Percentiles rank a stretch among this genome's conserved stretches.
phyloP scores from a whole-genome alignment of 2,329 filamentous ascomycete species.

The Rhynchosporium secalis region DNA sequence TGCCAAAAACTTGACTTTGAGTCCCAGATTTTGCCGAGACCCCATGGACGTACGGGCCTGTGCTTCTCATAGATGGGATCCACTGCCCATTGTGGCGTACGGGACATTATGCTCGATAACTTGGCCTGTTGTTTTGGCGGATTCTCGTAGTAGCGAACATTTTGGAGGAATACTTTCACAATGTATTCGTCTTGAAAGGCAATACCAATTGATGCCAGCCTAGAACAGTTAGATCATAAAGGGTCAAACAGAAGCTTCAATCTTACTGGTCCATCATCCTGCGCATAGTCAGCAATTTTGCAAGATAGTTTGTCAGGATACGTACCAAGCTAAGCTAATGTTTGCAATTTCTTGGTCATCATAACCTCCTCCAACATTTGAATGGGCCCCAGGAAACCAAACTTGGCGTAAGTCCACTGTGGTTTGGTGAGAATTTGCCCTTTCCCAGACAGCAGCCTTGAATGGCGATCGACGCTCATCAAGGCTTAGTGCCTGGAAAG shows the following conservation, averaged over 20 bases:
- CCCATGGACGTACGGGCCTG: slow-evolving; percentile 44
- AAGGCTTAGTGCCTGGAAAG: slow-evolving; percentile 52
- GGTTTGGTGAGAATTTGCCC: slow-evolving; percentile 26
- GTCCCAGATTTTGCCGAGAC: slow-evolving; percentile 40
- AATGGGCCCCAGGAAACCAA: slow-evolving; percentile 48
- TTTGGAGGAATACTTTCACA: slow-evolving; percentile 37
- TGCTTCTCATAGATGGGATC: slow-evolving; percentile 50
- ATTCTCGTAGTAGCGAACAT: slow-evolving; percentile 36
- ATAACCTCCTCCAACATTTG: slow-evolving; percentile 51
- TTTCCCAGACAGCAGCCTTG: slow-evolving; percentile 44
- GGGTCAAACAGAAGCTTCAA: background rate
- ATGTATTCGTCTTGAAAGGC: slow-evolving; percentile 42
- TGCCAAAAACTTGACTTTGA: slow-evolving; percentile 40
- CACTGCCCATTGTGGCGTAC: slow-evolving; percentile 46
- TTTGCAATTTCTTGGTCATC: slow-evolving; percentile 50
- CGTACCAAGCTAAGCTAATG: slow-evolving; percentile 44
- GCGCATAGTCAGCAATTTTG: slow-evolving; percentile 37
- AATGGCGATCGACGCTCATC: slow-evolving; percentile 49
- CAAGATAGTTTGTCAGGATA: background rate
- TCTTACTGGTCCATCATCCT: slow-evolving; percentile 50
- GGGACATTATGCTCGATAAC: slow-evolving; percentile 26
- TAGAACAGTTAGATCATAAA: background rate
- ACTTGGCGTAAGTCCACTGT: slow-evolving; percentile 41
- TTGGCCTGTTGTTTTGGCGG: slow-evolving; percentile 24
- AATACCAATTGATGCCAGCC: slow-evolving; percentile 40